phyloP scores from a whole-genome alignment of 306 rosid genomes.

The Quercus glauca region DNA sequence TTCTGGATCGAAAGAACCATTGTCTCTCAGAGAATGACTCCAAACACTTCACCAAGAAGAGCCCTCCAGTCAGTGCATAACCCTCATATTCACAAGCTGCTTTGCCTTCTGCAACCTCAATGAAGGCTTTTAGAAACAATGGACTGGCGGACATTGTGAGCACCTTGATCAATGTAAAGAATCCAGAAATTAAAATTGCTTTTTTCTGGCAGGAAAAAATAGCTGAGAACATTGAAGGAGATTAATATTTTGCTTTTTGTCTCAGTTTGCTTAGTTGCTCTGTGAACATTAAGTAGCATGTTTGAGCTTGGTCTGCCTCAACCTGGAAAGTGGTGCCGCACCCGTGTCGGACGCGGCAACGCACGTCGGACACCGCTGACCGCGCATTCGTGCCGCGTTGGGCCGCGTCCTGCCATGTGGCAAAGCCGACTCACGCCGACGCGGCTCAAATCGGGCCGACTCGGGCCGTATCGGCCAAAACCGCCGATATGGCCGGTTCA shows the following conservation, averaged over 20 bases:
- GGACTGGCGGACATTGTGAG: constrained; percentile 66
- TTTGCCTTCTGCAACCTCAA: constrained; percentile 68
- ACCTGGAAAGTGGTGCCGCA: too few species aligned
- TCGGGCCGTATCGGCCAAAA: too few species aligned
- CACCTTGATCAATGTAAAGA: constrained; percentile 67
- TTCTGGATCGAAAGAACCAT: constrained; percentile 61
- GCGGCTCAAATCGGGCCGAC: too few species aligned
- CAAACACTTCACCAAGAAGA: constrained; percentile 47
- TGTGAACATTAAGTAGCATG: constrained; percentile 36
- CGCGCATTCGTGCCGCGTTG: too few species aligned
- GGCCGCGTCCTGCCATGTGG: too few species aligned
- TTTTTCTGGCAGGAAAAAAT: constrained; percentile 58
- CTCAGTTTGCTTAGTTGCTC: constrained; percentile 36
- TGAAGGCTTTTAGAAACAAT: constrained; percentile 63
- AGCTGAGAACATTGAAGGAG: constrained; percentile 39
- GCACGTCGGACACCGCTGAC: too few species aligned
- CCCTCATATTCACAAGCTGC: constrained; percentile 69
- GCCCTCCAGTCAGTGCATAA: constrained; percentile 40
- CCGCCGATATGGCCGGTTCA: too few species aligned
- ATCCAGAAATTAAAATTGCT: constrained; percentile 57
- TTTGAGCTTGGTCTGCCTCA: constrained; percentile 37
- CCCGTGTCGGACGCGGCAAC: too few species aligned
- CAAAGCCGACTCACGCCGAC: too few species aligned
- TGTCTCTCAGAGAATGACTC: constrained; percentile 79
- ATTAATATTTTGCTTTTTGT: constrained; percentile 21